Base-by-base conservation (phyloP, 2,329 filamentous ascomycete genomes). In the Fusarium multiceps region DNA sequence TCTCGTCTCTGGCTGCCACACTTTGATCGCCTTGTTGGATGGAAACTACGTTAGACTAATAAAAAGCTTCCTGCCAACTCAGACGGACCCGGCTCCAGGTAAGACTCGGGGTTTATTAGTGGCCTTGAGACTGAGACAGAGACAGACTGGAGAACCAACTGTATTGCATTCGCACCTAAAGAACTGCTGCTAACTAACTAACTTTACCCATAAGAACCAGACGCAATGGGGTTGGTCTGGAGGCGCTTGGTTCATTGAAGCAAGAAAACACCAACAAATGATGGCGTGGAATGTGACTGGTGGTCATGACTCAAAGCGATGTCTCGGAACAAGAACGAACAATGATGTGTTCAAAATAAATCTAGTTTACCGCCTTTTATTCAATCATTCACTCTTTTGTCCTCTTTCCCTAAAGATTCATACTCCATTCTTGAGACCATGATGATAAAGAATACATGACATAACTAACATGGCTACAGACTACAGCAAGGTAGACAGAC, bases 281-380 rank as follows among this genome's bases (percentile, higher is more conserved):
- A 59, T 60, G 69, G 63, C 61, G 59, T 72, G 73, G 73, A 75
- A 75, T 75, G 73, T 75, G 73, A 73, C 59, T 63, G 62, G 66
- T 55, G 58, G 58, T 51, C 64, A 69, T 74, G 73, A 75, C 73
- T 75, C 73, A 74, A 74, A 71, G 56, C 18, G n/a, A 41, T 53
- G 49, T 42, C 49, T 28, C 28, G 42, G n/a, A 43, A 43, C 42
- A 48, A 48, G 27, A 37, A 41, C 23, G 59, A 57, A 74, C 71
- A 75, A 68, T 72, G 63, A 57, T 32, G 30, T 9, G 51, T 40
- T 60, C 61, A 48, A 62, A 40, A 47, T 47, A 59, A 18, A 34
- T 42, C 59, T 27, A 47, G 30, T 58, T 69, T 63, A 59, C 45
- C 66, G 56, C 61, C 23, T 41, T 53, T 53, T 59, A 37, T 48